Conservation (phyloP, 257 asterid genomes). For the Salvia hispanica region DNA sequence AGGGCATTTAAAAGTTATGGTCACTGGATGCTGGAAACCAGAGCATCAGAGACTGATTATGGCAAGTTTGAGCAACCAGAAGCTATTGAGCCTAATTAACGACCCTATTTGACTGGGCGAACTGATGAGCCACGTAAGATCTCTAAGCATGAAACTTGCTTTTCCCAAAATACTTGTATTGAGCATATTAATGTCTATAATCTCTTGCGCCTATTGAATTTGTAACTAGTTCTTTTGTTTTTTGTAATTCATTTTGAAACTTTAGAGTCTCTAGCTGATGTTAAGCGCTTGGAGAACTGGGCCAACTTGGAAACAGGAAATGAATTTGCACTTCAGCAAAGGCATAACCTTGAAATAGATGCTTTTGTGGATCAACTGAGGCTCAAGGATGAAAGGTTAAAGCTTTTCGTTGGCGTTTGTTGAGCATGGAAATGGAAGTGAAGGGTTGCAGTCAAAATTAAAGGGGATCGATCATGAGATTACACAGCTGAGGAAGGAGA, state of each 20-base stretch:
- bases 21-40: slow-evolving; percentile 29
- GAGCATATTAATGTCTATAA: background rate
- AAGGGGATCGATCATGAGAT: slow-evolving; percentile 58
- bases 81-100: slow-evolving; percentile 35
- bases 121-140: slow-evolving; percentile 58
- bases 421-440: slow-evolving; percentile 80
- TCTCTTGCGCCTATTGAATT: background rate
- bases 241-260: slow-evolving; percentile 2
- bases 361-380: slow-evolving; percentile 89
- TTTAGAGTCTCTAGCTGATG: slow-evolving; percentile 40
- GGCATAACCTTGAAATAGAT: slow-evolving; percentile 66
- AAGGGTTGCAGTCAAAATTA: slow-evolving; percentile 61
- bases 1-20: slow-evolving; percentile 23
- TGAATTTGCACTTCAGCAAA: slow-evolving; percentile 48
- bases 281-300: slow-evolving; percentile 57
- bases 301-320: slow-evolving; percentile 48
- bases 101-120: slow-evolving; percentile 45
- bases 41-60: slow-evolving; percentile 31
- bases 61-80: slow-evolving; percentile 40
- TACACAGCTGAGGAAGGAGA: slow-evolving; percentile 58
- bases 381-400: slow-evolving; percentile 74
- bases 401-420: slow-evolving; percentile 71
- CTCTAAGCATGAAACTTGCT: slow-evolving; percentile 13
- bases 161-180: background rate
- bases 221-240: background rate